Conservation (phyloP, 768 basidiomycete species). For the Cubamyces lactineus region DNA sequence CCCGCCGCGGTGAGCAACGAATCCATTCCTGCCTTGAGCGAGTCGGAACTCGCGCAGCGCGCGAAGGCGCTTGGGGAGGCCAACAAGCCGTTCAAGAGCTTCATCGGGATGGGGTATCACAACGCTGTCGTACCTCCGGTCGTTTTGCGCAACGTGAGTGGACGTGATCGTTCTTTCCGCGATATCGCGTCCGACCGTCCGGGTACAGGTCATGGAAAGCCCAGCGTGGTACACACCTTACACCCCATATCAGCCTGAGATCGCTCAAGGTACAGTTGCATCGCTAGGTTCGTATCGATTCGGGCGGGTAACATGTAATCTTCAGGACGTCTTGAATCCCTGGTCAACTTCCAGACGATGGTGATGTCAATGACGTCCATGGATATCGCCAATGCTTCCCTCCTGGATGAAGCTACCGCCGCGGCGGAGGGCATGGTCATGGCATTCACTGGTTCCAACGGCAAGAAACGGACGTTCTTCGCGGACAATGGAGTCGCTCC, state of each 20-base stretch:
- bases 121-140: conserved; percentile 94
- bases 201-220: conserved; percentile 80
- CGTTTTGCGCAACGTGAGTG: conserved; percentile 81
- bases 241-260: conserved; percentile 96
- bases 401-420: conserved; percentile 94
- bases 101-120: conserved; percentile 99
- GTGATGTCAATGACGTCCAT: conserved; percentile 91
- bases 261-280: conserved; percentile 80
- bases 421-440: conserved; percentile 98
- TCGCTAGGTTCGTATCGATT: not conserved
- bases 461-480: conserved; percentile 82
- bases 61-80: conserved; percentile 76
- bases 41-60: conserved; percentile 77
- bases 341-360: conserved; percentile 98
- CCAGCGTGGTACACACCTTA: conserved; percentile 98
- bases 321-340: conserved; percentile 89
- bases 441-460: conserved; percentile 69
- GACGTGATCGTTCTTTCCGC: too few relatives aligned
- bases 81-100: conserved; percentile 87
- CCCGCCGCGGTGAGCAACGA: conserved; percentile 61
- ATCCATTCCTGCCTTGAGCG: conserved; percentile 77
- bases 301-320: not conserved
- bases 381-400: conserved; percentile 94
- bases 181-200: too few relatives aligned
- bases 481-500: conserved; percentile 84